phyloP scores from a whole-genome alignment of 768 basidiomycete species.

The Boletus barrowsii region DNA sequence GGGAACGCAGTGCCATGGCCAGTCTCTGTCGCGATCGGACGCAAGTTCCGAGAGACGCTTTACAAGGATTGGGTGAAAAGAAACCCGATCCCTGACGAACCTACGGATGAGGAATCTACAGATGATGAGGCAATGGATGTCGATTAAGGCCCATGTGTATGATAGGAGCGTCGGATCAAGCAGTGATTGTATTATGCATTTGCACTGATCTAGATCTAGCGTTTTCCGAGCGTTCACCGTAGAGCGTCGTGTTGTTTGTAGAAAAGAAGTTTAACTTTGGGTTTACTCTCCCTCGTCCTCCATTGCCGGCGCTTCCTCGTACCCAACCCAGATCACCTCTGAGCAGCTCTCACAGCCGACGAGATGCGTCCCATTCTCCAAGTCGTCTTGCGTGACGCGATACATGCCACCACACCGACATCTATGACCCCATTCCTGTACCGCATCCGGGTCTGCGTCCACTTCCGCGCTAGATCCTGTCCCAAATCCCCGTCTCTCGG shows the following conservation, averaged over 20 bases:
- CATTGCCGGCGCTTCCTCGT: slow-evolving; percentile 46
- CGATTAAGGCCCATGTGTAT: slow-evolving; percentile 20
- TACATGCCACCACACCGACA: slow-evolving; percentile 79
- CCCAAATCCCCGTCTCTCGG: not conserved
- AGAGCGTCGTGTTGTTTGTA: too few species aligned
- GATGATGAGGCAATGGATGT: slow-evolving; percentile 28
- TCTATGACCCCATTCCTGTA: slow-evolving; percentile 47
- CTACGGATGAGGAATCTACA: slow-evolving; percentile 32
- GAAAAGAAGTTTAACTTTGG: too few species aligned
- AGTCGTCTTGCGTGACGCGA: slow-evolving; percentile 49
- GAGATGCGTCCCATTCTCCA: slow-evolving; percentile 72
- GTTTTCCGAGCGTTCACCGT: too few species aligned
- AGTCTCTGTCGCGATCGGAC: slow-evolving; percentile 60
- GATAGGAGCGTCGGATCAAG: too few species aligned
- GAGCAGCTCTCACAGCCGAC: slow-evolving; percentile 75
- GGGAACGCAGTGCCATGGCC: slow-evolving; percentile 78
- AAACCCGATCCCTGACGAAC: slow-evolving; percentile 17
- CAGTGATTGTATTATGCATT: too few species aligned
- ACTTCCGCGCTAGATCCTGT: slow-evolving; percentile 17
- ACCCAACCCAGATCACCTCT: slow-evolving; percentile 84
- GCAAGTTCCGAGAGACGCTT: slow-evolving; percentile 51
- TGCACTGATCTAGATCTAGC: too few species aligned
- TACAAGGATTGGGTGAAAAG: slow-evolving; percentile 49
- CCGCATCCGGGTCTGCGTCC: slow-evolving; percentile 24
- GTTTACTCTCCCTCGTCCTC: slow-evolving; percentile 19